These are phyloP conservation scores for Salix dunnii DNA, from an alignment of 345 rosid genomes.

Conservation along the genomic window DNA sequence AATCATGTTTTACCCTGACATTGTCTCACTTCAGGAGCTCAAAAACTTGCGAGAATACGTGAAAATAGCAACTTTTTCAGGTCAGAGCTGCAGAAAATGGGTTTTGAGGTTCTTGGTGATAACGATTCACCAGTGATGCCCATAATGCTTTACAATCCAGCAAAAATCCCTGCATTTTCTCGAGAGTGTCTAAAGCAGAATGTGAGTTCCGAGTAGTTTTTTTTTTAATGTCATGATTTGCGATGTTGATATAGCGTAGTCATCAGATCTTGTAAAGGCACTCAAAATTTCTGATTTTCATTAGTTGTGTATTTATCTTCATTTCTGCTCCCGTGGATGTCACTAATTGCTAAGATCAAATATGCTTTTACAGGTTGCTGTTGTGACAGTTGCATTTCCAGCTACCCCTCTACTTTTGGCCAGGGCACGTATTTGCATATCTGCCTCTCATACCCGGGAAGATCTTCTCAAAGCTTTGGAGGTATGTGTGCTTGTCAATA, in stretches of 20 bases:
- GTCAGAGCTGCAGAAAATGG: constrained; percentile 89
- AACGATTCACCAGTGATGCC: constrained; percentile 99
- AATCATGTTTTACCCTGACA: not conserved
- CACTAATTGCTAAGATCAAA: not conserved
- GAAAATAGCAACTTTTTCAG: constrained; percentile 93
- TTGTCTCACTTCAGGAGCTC: constrained; percentile 56
- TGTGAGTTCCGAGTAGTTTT: constrained; percentile 27
- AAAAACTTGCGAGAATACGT: constrained; percentile 80
- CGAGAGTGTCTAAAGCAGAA: constrained; percentile 78
- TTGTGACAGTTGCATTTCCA: constrained; percentile 20
- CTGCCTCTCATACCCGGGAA: constrained; percentile 70
- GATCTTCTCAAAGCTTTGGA: constrained; percentile 66
- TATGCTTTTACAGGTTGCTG: constrained; percentile 19
- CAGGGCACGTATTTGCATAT: constrained; percentile 82
- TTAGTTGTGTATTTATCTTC: not conserved
- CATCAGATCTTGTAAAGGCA: not conserved
- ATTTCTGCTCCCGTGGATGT: not conserved
- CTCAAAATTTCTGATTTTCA: not conserved
- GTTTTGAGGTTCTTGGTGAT: constrained; percentile 96
- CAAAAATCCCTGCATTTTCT: constrained; percentile 94
- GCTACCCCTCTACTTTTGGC: constrained; percentile 52
- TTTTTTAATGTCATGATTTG: not conserved
- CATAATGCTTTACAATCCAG: constrained; percentile 95
- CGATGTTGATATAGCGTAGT: not conserved
- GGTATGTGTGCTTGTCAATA: constrained; percentile 27